phyloP scores from a whole-genome alignment of 1,139 yeast species.

The Kodamaea ohmeri region DNA sequence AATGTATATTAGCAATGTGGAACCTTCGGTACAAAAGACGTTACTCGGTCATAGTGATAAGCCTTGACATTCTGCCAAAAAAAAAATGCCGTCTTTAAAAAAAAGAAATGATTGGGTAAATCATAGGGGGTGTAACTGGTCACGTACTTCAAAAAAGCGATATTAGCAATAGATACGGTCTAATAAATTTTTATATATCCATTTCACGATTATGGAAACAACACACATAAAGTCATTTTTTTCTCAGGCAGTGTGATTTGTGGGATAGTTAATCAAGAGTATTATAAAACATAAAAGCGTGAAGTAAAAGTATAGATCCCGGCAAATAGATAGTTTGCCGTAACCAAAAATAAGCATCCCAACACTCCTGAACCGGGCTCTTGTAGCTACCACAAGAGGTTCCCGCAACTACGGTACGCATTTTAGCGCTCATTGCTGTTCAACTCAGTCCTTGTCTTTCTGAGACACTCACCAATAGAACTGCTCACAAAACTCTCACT shows the following conservation, averaged over 20 bases:
- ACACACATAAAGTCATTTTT: slow-evolving; percentile 1
- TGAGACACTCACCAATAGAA: slow-evolving; percentile 41
- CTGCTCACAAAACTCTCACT: slow-evolving; percentile 37
- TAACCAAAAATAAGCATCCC: too few species aligned
- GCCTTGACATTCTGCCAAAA: too few species aligned
- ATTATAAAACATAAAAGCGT: slow-evolving; percentile 3
- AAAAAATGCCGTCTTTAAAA: too few species aligned
- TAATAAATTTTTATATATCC: neutral
- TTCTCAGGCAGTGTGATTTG: neutral
- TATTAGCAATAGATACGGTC: too few species aligned
- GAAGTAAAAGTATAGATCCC: slow-evolving; percentile 5
- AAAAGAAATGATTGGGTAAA: too few species aligned
- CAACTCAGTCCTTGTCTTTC: slow-evolving; percentile 39
- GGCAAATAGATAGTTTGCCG: neutral
- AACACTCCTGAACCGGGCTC: neutral
- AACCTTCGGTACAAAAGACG: too few species aligned
- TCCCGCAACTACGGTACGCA: too few species aligned
- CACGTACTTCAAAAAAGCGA: slow-evolving; percentile 1
- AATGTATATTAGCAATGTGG: too few species aligned
- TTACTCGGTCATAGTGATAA: too few species aligned
- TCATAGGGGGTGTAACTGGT: neutral
- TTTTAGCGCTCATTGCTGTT: slow-evolving; percentile 7
- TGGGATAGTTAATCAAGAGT: neutral
- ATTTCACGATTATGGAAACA: neutral
- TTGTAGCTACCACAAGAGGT: too few species aligned